Percentiles rank a stretch among this genome's conserved stretches.
phyloP scores from a whole-genome alignment of 768 basidiomycete genomes.

The Hemileccinum rubropunctum region DNA sequence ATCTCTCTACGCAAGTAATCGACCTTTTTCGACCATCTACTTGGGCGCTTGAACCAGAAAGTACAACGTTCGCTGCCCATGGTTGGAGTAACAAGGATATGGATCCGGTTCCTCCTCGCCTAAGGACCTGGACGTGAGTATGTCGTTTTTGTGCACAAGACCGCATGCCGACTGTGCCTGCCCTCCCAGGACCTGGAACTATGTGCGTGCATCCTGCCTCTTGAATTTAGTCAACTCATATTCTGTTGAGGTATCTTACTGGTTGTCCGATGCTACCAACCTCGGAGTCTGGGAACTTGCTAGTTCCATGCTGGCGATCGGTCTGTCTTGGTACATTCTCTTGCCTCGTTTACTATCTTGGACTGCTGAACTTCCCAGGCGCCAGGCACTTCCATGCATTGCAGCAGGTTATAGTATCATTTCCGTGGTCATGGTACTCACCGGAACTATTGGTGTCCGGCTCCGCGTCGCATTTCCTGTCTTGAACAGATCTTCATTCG shows the following conservation, averaged over 20 bases:
- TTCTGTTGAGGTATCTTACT: constrained; percentile 20
- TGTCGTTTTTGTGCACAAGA: no score
- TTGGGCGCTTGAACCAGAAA: constrained; percentile 9
- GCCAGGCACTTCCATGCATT: constrained; percentile 66
- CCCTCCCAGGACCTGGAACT: constrained; percentile 49
- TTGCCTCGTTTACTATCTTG: no score
- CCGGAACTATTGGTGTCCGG: constrained; percentile 78
- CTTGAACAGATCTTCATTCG: constrained; percentile 80
- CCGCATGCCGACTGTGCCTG: not conserved
- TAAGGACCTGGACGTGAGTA: constrained; percentile 57
- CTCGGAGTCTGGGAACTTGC: constrained; percentile 40
- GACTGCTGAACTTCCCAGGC: constrained; percentile 35
- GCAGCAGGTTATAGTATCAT: constrained; percentile 73
- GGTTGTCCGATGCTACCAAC: constrained; percentile 27
- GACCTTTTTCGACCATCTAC: constrained; percentile 18
- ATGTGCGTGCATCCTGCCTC: constrained; percentile 40
- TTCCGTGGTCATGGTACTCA: constrained; percentile 70
- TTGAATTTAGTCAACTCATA: constrained; percentile 27
- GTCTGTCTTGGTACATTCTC: constrained; percentile 59
- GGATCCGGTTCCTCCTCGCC: not conserved
- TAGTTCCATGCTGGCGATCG: constrained; percentile 72
- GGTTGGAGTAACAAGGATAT: not conserved
- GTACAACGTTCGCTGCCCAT: not conserved
- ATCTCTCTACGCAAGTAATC: not conserved
- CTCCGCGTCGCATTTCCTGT: constrained; percentile 75